Percentiles rank a stretch among this genome's conserved stretches.
phyloP scores from a whole-genome alignment of 352 stramenopile genomes.

The Phytophthora ohioensis region DNA sequence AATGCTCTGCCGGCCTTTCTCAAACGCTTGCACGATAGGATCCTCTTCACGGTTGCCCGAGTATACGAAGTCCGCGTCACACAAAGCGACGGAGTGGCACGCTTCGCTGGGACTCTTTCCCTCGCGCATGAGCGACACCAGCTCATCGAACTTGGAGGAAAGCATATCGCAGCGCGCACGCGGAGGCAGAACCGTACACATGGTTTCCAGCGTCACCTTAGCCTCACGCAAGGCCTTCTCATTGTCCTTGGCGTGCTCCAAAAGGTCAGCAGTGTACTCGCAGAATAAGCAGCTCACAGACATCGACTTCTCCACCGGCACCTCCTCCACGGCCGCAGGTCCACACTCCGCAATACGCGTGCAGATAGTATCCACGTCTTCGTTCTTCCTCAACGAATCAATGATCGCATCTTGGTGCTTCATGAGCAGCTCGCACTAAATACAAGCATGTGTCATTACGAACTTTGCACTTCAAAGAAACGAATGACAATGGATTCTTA shows the following conservation, averaged over 20 bases:
- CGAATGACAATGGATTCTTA: constrained; percentile 11
- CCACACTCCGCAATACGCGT: constrained; percentile 54
- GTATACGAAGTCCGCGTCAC: constrained; percentile 53
- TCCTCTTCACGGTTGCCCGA: constrained; percentile 25
- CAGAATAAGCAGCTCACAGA: constrained; percentile 80
- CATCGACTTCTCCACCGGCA: constrained; percentile 44
- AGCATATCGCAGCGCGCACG: constrained; percentile 69
- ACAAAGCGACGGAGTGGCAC: constrained; percentile 68
- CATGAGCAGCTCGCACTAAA: constrained; percentile 66
- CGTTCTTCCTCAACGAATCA: constrained; percentile 56
- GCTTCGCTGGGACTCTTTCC: constrained; percentile 72
- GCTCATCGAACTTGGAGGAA: constrained; percentile 79
- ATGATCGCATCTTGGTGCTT: constrained; percentile 62
- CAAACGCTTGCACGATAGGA: constrained; percentile 36
- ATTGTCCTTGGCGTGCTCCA: constrained; percentile 55
- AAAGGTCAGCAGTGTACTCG: constrained; percentile 77
- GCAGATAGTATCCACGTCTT: constrained; percentile 65
- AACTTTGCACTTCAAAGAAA: not conserved
- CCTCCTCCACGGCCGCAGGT: constrained; percentile 14
- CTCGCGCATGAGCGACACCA: constrained; percentile 61
- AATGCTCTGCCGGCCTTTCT: constrained; percentile 40
- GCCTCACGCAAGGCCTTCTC: constrained; percentile 63
- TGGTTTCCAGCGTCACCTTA: constrained; percentile 77
- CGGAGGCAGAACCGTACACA: constrained; percentile 78
- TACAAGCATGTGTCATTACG: constrained; percentile 1